Percentiles rank a stretch among this genome's conserved stretches.
Conservation (phyloP, 176 grass and related monocot genomes). For the Triticum urartu region DNA sequence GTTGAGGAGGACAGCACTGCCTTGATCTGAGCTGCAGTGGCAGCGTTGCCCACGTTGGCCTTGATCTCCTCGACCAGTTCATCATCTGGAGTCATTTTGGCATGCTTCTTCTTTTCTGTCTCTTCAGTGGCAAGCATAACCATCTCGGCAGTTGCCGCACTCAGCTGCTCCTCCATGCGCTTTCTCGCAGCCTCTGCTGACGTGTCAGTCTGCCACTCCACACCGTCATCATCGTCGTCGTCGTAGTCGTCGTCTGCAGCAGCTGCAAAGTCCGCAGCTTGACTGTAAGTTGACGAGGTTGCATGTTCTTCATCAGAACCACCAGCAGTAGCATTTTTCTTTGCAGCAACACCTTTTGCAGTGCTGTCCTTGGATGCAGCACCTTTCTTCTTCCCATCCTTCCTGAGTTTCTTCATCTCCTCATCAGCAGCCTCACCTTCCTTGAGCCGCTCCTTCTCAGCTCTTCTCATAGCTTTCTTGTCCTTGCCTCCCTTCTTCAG, state of each 20-base stretch:
- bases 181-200: conserved; percentile 68
- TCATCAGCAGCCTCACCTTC: conserved; percentile 91
- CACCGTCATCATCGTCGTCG: conserved; percentile 49
- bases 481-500: conserved; percentile 77
- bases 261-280: conserved; percentile 42
- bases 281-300: conserved; percentile 45
- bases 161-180: conserved; percentile 78
- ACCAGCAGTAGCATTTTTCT: conserved; percentile 38
- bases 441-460: conserved; percentile 78
- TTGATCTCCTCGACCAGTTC: conserved; percentile 54
- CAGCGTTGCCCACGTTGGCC: conserved; percentile 41
- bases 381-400: conserved; percentile 65
- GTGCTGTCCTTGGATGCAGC: conserved; percentile 40
- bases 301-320: conserved; percentile 72
- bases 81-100: conserved; percentile 18
- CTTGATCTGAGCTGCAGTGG: conserved; percentile 51
- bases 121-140: conserved; percentile 65
- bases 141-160: conserved; percentile 83
- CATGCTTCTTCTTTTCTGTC: conserved; percentile 32
- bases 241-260: conserved; percentile 38
- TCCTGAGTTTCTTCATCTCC: conserved; percentile 82
- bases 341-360: conserved; percentile 22
- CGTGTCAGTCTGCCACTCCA: conserved; percentile 85
- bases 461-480: conserved; percentile 85
- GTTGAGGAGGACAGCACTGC: conserved; percentile 27